Evolutionary conservation across 2,329 filamentous ascomycete genomes (phyloP).

Genomic region (Ascomycota sp.): DNA sequence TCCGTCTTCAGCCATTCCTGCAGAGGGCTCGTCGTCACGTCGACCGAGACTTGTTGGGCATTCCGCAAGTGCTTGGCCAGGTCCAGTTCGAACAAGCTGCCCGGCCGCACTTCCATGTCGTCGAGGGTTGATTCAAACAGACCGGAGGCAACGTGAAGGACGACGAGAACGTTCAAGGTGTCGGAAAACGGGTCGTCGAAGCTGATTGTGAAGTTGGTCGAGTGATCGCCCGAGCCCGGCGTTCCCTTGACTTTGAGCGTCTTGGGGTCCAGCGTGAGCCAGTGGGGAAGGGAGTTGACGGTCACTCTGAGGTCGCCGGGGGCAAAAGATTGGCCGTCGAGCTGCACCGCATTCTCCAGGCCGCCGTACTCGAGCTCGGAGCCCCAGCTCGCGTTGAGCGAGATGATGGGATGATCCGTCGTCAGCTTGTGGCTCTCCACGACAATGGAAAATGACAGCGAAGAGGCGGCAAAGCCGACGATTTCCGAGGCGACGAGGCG

Average conservation of each 20-base stretch:
- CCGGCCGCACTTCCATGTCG: conserved; percentile 17
- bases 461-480: conserved; percentile 48
- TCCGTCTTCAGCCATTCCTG: conserved; percentile 22
- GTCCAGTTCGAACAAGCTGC: conserved; percentile 19
- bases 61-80: conserved; percentile 19
- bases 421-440: conserved; percentile 49
- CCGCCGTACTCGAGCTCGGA: conserved; percentile 27
- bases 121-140: conserved; percentile 20
- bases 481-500: conserved; percentile 59
- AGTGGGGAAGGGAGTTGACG: conserved; percentile 33
- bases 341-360: conserved; percentile 26
- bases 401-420: conserved; percentile 33
- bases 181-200: conserved; percentile 38
- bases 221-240: conserved; percentile 32
- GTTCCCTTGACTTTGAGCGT: conserved; percentile 43
- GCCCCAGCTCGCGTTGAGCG: conserved; percentile 33
- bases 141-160: conserved; percentile 13
- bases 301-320: conserved; percentile 29
- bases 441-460: conserved; percentile 44
- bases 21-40: conserved; percentile 13
- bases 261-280: conserved; percentile 42
- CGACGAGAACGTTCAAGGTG: conserved; percentile 30
- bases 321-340: conserved; percentile 32
- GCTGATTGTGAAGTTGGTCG: conserved; percentile 38
- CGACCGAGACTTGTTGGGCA: conserved; percentile 15